Evolutionary conservation across 1,139 yeast genomes (phyloP).

Genomic region (Yarrowia galli): DNA sequence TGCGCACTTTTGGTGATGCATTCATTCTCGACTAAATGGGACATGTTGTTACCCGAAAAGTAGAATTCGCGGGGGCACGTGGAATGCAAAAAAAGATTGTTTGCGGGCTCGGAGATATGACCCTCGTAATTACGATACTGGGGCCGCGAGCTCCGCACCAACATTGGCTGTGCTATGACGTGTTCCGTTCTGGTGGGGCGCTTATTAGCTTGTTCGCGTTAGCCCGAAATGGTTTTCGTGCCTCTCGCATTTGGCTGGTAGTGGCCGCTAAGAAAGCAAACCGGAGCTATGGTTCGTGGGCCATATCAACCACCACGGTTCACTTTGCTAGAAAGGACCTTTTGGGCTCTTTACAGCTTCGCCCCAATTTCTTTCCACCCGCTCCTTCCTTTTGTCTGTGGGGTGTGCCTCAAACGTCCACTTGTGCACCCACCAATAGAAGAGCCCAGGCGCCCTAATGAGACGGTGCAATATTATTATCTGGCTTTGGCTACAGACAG

Average conservation of each 20-base stretch:
- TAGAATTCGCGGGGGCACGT: neutral
- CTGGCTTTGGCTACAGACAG: constrained; percentile 2
- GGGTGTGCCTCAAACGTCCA: neutral
- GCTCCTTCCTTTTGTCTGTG: neutral
- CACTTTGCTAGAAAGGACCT: neutral
- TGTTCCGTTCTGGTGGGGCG: neutral
- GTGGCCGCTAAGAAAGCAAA: neutral
- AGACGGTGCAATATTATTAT: neutral
- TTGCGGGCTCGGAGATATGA: too few relatives aligned
- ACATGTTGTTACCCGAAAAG: constrained; percentile 1
- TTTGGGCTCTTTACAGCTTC: neutral
- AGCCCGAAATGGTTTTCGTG: constrained; percentile 23
- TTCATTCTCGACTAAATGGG: constrained; percentile 3
- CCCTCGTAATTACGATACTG: too few relatives aligned
- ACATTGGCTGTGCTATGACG: too few relatives aligned
- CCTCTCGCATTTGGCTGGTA: neutral
- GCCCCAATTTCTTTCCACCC: neutral
- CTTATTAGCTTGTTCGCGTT: neutral
- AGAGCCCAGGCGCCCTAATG: neutral
- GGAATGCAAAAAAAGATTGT: neutral
- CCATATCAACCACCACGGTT: too few relatives aligned
- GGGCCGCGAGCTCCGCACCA: too few relatives aligned
- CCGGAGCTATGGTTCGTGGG: too few relatives aligned
- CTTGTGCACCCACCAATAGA: neutral
- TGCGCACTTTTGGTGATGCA: constrained; percentile 25